phyloP scores from a whole-genome alignment of 495 filamentous ascomycete genomes.

The Annulohypoxylon maeteangense region DNA sequence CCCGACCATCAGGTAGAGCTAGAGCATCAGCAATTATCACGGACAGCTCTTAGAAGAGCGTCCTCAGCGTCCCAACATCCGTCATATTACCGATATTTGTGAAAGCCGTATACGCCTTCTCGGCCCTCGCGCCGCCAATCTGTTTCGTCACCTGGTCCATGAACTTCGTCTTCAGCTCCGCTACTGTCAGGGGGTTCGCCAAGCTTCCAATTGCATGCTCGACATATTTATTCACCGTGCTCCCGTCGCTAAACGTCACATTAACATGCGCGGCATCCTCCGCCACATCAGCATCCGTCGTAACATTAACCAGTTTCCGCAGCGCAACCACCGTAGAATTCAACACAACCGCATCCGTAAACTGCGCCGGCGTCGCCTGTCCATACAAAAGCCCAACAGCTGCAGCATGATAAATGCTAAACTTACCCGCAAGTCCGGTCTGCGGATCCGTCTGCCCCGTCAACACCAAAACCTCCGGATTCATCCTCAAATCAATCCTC shows the following conservation, averaged over 20 bases:
- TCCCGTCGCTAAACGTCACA: constrained; percentile 50
- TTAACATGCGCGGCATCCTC: constrained; percentile 58
- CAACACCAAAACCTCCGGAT: constrained; percentile 64
- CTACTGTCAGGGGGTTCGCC: constrained; percentile 58
- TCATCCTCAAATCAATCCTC: constrained; percentile 53
- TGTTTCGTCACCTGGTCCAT: constrained; percentile 50
- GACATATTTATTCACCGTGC: constrained; percentile 55
- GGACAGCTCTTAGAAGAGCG: constrained; percentile 38
- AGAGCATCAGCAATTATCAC: no score
- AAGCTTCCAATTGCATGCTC: constrained; percentile 63
- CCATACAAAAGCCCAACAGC: constrained; percentile 62
- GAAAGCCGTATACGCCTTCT: constrained; percentile 53
- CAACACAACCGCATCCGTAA: constrained; percentile 57
- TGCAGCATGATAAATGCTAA: constrained; percentile 64
- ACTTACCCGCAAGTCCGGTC: constrained; percentile 64
- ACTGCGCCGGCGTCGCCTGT: constrained; percentile 61
- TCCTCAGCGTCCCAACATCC: constrained; percentile 39
- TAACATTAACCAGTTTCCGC: constrained; percentile 56
- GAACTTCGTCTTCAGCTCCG: constrained; percentile 60
- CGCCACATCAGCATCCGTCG: constrained; percentile 50
- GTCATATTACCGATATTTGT: constrained; percentile 45
- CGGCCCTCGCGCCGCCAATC: constrained; percentile 37
- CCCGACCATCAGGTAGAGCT: no score
- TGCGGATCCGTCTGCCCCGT: constrained; percentile 62
- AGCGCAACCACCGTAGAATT: constrained; percentile 52